A percentile compares a stretch with the other conserved stretches of the same genome.
Evolutionary conservation across 371 early-diverging fungal species (phyloP).

Genomic region (Parasitella parasitica): DNA sequence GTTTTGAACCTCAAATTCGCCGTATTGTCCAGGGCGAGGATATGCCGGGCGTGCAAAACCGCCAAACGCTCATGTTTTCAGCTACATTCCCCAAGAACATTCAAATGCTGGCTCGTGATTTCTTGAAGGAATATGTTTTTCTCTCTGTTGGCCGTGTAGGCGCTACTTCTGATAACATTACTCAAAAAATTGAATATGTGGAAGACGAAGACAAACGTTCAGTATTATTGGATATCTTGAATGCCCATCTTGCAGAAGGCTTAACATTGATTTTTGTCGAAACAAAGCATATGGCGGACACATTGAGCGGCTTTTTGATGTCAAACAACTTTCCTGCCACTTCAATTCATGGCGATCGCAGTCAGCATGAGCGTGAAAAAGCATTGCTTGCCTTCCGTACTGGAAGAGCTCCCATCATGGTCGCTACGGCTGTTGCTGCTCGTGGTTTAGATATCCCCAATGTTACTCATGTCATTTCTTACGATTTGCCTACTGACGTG

Average conservation of each 20-base stretch:
- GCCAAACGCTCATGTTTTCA: conserved; percentile 96
- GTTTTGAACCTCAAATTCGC: conserved; percentile 97
- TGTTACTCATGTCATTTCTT: conserved; percentile 90
- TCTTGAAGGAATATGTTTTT: conserved; percentile 91
- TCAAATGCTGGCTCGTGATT: conserved; percentile 92
- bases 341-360: conserved; percentile 96
- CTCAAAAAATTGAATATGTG: conserved; percentile 83
- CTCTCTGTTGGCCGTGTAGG: conserved; percentile 93
- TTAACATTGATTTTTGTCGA: conserved; percentile 97
- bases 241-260: conserved; percentile 61
- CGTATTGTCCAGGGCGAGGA: conserved; percentile 93
- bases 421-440: conserved; percentile 99
- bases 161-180: conserved; percentile 94
- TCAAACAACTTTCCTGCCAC: conserved; percentile 87
- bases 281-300: conserved; percentile 98
- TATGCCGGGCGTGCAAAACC: conserved; percentile 77
- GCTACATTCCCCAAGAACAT: conserved; percentile 97
- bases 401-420: conserved; percentile 90
- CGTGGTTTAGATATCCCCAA: conserved; percentile 96
- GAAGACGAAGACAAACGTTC: conserved; percentile 88
- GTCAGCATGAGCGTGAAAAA: conserved; percentile 95
- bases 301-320: conserved; percentile 78
- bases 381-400: conserved; percentile 90
- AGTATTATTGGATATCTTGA: conserved; percentile 84
- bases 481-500: conserved; percentile 89